Evolutionary conservation across 2,329 filamentous ascomycete genomes (phyloP), one percentile per base, ranked within the genome.

Genomic region (Cucurbitaria berberidis): DNA sequence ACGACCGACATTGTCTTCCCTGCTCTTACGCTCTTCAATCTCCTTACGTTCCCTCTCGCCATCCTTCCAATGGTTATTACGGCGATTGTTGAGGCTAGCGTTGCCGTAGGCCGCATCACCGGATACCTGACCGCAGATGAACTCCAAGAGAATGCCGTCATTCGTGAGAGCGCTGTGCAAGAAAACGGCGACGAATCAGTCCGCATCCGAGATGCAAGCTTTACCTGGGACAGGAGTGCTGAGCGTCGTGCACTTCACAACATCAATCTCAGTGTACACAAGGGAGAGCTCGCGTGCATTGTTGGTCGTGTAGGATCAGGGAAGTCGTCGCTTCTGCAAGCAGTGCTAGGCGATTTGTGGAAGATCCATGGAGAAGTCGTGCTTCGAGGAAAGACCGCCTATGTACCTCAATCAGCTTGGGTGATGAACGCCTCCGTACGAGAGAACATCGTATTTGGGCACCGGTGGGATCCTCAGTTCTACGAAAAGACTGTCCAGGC

Each of bases 41-140:
- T 99, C 24, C 84, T 99, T 41, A 96, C 93, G 0, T 99, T 99
- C 77, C 96, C 95, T 1, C 84, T 99, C 48, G 89, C 95, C 2
- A 88, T 99, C 32, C 81, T 99, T 26, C 95, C 95, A 7, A 98
- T 99, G 93, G 93, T 99, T 32, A 98, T 99, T 63, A 96, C 93
- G 0, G 89, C 93, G 6, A 91, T 99, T 58, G 92, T 99, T 27
- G 95, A 99, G 75, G 93, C 95, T 10, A 90, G 86, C n/a, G 95
- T 99, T 49, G 95, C 95, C 21, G 91, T 96, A 19, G 86, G 85
- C 24, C 90, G 95, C 68, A 81, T 99, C 61, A 95, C 92, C 0
- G 84, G 87, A 32, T 99, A 91, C 75, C 86, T 99, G 54, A 85
- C 81, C 0, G 90, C 95, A 0, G 93, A 98, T 67, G 95, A 99